Evolutionary conservation across 768 basidiomycete genomes (phyloP).

Genomic region (Suillus subluteus): DNA sequence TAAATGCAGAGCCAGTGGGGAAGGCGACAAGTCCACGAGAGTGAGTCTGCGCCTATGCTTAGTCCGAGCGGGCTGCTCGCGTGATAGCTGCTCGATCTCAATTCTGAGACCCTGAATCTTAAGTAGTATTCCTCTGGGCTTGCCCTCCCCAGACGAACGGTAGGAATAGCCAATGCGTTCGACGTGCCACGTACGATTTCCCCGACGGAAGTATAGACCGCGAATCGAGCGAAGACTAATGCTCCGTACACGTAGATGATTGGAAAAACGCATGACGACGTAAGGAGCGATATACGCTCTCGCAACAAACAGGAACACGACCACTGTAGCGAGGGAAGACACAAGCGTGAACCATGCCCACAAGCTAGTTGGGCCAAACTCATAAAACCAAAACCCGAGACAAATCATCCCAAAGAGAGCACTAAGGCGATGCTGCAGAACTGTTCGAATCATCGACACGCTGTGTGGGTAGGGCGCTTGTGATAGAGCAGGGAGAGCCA

Average conservation of each 20-base stretch:
- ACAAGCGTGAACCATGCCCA: slow-evolving; percentile 46
- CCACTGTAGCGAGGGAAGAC: slow-evolving; percentile 53
- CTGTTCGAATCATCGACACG: neutral
- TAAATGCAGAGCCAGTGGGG: slow-evolving; percentile 37
- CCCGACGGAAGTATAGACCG: slow-evolving; percentile 68
- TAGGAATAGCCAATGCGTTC: slow-evolving; percentile 70
- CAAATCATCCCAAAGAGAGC: neutral
- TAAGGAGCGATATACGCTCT: slow-evolving; percentile 72
- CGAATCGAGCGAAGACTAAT: slow-evolving; percentile 79
- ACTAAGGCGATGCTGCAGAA: slow-evolving; percentile 6
- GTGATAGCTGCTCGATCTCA: slow-evolving; percentile 43
- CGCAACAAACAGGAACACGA: slow-evolving; percentile 59
- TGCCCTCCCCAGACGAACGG: slow-evolving; percentile 49
- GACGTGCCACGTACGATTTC: slow-evolving; percentile 56
- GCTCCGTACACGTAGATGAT: slow-evolving; percentile 67
- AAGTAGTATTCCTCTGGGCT: slow-evolving; percentile 60
- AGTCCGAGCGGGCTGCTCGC: slow-evolving; percentile 23
- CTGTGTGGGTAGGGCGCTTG: neutral
- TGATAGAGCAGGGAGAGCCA: neutral
- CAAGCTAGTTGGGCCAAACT: slow-evolving; percentile 6
- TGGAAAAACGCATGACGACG: slow-evolving; percentile 60
- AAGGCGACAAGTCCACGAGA: slow-evolving; percentile 39
- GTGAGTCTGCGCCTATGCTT: slow-evolving; percentile 48
- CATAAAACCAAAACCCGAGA: neutral
- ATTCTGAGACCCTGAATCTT: slow-evolving; percentile 64